phyloP scores from a whole-genome alignment of 2,329 filamentous ascomycete species.

The Cercospora sp. region DNA sequence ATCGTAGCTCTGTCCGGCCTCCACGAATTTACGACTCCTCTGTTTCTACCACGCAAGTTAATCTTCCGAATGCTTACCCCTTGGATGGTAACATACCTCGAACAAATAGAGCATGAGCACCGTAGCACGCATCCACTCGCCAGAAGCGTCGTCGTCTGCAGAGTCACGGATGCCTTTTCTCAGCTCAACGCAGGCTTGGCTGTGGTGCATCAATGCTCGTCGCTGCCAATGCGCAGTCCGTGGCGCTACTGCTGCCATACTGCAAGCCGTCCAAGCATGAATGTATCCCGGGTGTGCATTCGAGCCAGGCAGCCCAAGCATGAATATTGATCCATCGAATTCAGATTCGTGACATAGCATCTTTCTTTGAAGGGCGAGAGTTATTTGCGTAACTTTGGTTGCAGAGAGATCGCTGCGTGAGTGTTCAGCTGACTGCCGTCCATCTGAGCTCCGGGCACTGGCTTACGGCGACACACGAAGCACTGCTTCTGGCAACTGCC shows the following conservation, averaged over 20 bases:
- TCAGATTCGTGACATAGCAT: conserved; percentile 19
- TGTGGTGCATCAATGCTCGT: conserved; percentile 25
- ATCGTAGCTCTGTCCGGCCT: not conserved
- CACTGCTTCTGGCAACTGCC: conserved; percentile 8
- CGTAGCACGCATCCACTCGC: conserved; percentile 20
- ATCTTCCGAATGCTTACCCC: not conserved
- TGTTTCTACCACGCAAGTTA: not conserved
- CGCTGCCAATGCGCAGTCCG: conserved; percentile 11
- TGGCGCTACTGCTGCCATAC: conserved; percentile 16
- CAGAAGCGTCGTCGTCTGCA: not conserved
- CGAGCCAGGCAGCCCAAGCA: conserved; percentile 17
- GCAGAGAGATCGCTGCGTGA: conserved; percentile 15
- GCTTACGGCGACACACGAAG: conserved; percentile 18
- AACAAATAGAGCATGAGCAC: conserved; percentile 25
- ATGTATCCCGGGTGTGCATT: conserved; percentile 20
- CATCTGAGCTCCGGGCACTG: not conserved
- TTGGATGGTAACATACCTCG: conserved; percentile 13
- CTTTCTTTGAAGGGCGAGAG: conserved; percentile 19
- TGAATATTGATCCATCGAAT: conserved; percentile 19
- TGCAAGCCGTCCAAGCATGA: conserved; percentile 24
- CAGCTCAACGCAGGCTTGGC: conserved; percentile 14
- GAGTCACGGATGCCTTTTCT: conserved; percentile 12
- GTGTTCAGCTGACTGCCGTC: not conserved
- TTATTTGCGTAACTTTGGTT: conserved; percentile 13
- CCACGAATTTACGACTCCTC: not conserved